Evolutionary conservation across 139 green algal species (phyloP), one percentile per base, ranked within the genome.

Genomic region (Limnomonas spitsbergensis): DNA sequence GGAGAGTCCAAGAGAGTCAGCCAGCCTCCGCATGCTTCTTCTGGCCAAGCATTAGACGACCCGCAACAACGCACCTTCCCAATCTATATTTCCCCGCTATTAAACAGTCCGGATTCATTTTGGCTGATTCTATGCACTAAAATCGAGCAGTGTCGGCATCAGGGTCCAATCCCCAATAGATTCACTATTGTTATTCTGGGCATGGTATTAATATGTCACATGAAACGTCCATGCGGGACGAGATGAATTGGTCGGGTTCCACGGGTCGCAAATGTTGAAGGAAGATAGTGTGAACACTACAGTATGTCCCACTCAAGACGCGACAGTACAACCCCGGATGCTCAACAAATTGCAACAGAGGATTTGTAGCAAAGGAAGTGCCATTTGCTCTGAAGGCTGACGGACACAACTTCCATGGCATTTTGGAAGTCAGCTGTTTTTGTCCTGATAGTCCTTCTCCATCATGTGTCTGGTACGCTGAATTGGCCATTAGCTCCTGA

Each of bases 51-150:
- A 9, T 54, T 9, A 54, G 9, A n/a, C n/a, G n/a, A 37, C 7
- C 7, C 56, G n/a, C 56, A 7, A 37, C 20, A 74, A 47, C 68
- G 14, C 29, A 42, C 68, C 68, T 74, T 6, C 68, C 68, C 68
- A 74, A 39, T 26, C 68, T 26, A 32, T 74, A 74, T 74, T 74
- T 74, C 4, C 68, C 68, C 14, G 35, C 68, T 14, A 74, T 74
- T 7, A 74, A 42, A 6, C 24, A n/a, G 29, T 74, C 68, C 24
- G 68, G 35, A 32, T 42, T 42, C 36, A 74, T 74, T 26, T 20
- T 72, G 61, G 29, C n/a, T n/a, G n/a, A n/a, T n/a, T n/a, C n/a
- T n/a, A n/a, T n/a, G n/a, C n/a, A n/a, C n/a, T 14, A 69, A 69
- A 32, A 24, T 24, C 56, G 4, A 4, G 29, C 6, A 4, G n/a